A percentile compares a stretch with the other conserved stretches of the same genome.
Conservation (phyloP, 1,284 basidiomycete species). For the Cryptococcus floricola region DNA sequence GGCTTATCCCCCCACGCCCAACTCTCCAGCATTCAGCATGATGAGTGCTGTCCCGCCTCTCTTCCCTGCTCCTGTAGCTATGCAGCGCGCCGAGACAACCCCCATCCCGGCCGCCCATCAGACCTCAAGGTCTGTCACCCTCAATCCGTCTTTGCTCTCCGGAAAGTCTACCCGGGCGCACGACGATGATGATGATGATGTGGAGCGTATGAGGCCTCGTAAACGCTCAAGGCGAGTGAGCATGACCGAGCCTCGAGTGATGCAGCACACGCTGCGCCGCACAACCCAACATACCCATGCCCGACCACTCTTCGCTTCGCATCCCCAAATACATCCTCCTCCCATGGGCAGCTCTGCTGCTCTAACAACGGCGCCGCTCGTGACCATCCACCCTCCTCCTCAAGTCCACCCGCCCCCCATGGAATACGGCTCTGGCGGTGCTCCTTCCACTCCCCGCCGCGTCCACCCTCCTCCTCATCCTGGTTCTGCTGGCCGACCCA, state of each 20-base stretch:
- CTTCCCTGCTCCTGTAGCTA: slow-evolving; percentile 11
- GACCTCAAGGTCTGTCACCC: neutral
- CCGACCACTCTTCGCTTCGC: neutral
- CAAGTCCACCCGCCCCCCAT: slow-evolving; percentile 29
- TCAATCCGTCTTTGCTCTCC: neutral
- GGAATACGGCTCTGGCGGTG: slow-evolving; percentile 5
- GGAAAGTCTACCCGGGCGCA: neutral
- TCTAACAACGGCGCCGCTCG: slow-evolving; percentile 24
- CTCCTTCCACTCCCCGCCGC: slow-evolving; percentile 16
- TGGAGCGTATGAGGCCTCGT: neutral
- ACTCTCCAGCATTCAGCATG: slow-evolving; percentile 9
- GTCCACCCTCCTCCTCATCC: slow-evolving; percentile 35
- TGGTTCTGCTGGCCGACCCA: slow-evolving; percentile 18
- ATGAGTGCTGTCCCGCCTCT: slow-evolving; percentile 5
- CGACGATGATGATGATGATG: neutral
- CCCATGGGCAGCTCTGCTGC: slow-evolving; percentile 14
- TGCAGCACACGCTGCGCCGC: slow-evolving; percentile 1
- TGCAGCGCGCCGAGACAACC: slow-evolving; percentile 30
- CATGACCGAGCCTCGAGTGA: slow-evolving; percentile 17
- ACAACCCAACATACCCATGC: slow-evolving; percentile 19
- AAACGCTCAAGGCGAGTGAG: slow-evolving; percentile 15
- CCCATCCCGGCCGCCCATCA: slow-evolving; percentile 16
- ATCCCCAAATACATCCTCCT: neutral
- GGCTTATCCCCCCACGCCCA: slow-evolving; percentile 24
- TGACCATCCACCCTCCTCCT: slow-evolving; percentile 32